These are phyloP conservation scores for Elsinoe australis DNA, from an alignment of 2,329 filamentous ascomycete genomes.

Conservation along the genomic window DNA sequence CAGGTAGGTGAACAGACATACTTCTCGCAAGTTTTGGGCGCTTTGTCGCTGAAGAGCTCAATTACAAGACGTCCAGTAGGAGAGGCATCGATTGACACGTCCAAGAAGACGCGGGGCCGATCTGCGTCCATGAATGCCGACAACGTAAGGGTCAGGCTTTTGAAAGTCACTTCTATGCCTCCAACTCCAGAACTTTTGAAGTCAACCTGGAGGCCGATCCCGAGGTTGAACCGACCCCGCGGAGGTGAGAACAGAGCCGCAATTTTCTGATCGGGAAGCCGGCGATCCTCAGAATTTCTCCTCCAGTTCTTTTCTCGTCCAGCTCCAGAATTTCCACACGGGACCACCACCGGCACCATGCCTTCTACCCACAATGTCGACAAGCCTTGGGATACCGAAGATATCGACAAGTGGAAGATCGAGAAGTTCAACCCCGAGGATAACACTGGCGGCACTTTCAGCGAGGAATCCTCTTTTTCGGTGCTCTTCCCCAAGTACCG, in stretches of 20 bases:
- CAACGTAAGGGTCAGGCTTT: no score
- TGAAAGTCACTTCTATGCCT: no score
- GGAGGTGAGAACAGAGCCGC: background rate
- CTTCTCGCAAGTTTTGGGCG: conserved; percentile 42
- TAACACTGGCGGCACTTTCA: conserved; percentile 77
- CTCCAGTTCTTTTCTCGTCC: conserved; percentile 1
- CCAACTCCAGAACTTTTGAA: no score
- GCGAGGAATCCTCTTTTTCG: conserved; percentile 84
- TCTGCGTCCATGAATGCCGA: conserved; percentile 10
- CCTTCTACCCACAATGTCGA: conserved; percentile 83
- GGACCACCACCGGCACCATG: conserved; percentile 46
- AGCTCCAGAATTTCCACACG: background rate
- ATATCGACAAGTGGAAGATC: conserved; percentile 94
- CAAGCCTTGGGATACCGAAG: conserved; percentile 93
- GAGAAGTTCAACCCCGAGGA: conserved; percentile 79
- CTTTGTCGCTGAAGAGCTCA: conserved; percentile 41
- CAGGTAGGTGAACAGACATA: conserved; percentile 23
- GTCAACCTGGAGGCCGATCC: no score
- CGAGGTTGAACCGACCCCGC: no score
- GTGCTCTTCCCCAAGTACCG: conserved; percentile 90
- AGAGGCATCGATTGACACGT: conserved; percentile 35
- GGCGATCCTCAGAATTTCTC: background rate
- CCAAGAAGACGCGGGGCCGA: conserved; percentile 37
- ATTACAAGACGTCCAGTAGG: conserved; percentile 38
- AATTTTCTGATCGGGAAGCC: background rate